Percentiles rank a stretch among this genome's conserved stretches.
phyloP scores from a whole-genome alignment of 2,329 filamentous ascomycete genomes.

The Cryphonectria parasitica region DNA sequence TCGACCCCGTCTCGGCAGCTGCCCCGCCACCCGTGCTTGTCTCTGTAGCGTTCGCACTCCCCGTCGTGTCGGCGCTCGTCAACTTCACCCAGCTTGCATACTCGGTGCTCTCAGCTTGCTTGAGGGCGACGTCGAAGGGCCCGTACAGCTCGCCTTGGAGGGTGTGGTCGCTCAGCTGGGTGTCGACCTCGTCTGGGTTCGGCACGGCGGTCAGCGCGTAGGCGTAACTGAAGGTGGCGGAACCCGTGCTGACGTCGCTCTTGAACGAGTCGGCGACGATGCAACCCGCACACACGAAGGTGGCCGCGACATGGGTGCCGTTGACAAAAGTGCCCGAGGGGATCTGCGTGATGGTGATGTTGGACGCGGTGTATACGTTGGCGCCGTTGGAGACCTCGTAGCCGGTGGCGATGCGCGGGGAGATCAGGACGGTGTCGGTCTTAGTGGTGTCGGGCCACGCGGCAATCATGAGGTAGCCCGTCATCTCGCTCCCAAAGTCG shows the following conservation, averaged over 20 bases:
- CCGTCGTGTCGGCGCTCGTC: constrained; percentile 16
- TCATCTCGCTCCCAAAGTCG: constrained; percentile 28
- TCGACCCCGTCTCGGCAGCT: constrained; percentile 1
- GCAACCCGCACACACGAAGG: constrained; percentile 55
- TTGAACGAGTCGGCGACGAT: constrained; percentile 39
- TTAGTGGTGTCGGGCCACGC: constrained; percentile 49
- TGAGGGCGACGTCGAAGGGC: constrained; percentile 23
- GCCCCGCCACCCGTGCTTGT: constrained; percentile 1
- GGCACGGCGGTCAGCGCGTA: constrained; percentile 27
- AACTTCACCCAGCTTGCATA: constrained; percentile 25
- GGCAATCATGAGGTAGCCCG: constrained; percentile 46
- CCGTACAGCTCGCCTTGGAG: constrained; percentile 29
- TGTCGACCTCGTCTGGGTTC: constrained; percentile 24
- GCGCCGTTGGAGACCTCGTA: constrained; percentile 48
- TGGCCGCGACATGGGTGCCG: constrained; percentile 56
- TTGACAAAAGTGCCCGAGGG: constrained; percentile 56
- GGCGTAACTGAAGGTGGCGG: constrained; percentile 27
- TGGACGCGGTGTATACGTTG: constrained; percentile 45
- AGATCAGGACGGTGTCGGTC: constrained; percentile 43
- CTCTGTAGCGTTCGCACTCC: constrained; percentile 7
- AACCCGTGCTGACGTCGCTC: constrained; percentile 5
- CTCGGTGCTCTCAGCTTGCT: constrained; percentile 25
- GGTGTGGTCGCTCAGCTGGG: constrained; percentile 28
- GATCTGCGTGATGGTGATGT: constrained; percentile 48
- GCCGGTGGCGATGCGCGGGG: constrained; percentile 36